A percentile compares a stretch with the other conserved stretches of the same genome.
Evolutionary conservation across 345 rosid genomes (phyloP).

Genomic region (Passiflora organensis): DNA sequence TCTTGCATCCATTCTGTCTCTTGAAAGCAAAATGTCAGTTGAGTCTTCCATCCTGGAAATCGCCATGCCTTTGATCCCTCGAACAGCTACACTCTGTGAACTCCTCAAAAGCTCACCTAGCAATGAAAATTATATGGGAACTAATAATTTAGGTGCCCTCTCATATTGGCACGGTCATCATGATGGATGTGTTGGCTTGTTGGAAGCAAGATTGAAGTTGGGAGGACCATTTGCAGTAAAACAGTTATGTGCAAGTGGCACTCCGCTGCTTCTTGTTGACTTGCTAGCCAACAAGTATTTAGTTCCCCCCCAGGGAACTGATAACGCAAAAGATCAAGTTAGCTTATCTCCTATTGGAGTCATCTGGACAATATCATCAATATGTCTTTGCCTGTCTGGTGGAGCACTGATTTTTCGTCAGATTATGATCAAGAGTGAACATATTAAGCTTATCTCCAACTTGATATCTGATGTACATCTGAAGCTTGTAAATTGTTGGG

Average conservation of each 20-base stretch:
- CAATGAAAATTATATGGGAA: constrained; percentile 34
- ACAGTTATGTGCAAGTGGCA: constrained; percentile 80
- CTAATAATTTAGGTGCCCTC: constrained; percentile 26
- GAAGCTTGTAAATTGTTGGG: constrained; percentile 78
- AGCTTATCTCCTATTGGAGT: constrained; percentile 85
- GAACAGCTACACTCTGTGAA: constrained; percentile 68
- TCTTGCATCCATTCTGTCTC: constrained; percentile 84
- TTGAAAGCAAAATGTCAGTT: constrained; percentile 70
- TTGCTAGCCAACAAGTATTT: constrained; percentile 47
- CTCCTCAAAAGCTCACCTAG: constrained; percentile 50
- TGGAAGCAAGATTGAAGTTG: constrained; percentile 76
- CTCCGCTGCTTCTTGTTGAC: constrained; percentile 66
- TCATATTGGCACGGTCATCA: constrained; percentile 85
- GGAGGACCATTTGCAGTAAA: constrained; percentile 81
- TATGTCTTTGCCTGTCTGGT: constrained; percentile 77
- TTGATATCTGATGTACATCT: constrained; percentile 74
- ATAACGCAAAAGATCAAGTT: constrained; percentile 31
- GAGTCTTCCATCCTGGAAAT: constrained; percentile 71
- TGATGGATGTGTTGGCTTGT: constrained; percentile 90
- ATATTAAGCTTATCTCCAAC: constrained; percentile 46
- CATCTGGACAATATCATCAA: constrained; percentile 79
- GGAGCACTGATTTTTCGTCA: constrained; percentile 71
- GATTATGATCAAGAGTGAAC: constrained; percentile 59
- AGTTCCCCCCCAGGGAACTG: constrained; percentile 34
- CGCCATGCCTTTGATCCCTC: constrained; percentile 86